These are phyloP conservation scores for Mycosphaerella sp. DNA, from an alignment of 2,329 filamentous ascomycete species.

Conservation along the genomic window DNA sequence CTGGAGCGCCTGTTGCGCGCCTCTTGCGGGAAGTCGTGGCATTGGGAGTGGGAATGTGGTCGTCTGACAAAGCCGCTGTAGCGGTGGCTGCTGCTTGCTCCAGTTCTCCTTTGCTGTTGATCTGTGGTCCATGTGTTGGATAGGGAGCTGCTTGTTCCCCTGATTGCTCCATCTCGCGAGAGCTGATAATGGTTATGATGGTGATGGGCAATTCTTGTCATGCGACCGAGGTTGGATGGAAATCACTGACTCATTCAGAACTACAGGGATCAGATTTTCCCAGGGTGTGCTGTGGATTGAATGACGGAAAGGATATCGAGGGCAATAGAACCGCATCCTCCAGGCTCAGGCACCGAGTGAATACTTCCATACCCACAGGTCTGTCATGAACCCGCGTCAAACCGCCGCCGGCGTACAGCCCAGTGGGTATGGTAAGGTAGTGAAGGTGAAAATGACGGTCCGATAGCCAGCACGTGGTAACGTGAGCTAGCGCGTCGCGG, in stretches of 20 bases:
- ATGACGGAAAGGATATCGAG: too few species aligned
- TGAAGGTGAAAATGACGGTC: too few species aligned
- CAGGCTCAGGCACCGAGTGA: too few species aligned
- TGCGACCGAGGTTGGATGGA: constrained; percentile 2
- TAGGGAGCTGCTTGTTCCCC: not conserved
- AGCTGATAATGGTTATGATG: not conserved
- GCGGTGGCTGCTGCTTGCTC: constrained; percentile 39
- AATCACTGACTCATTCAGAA: not conserved
- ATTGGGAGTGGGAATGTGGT: constrained; percentile 19
- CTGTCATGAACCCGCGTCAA: too few species aligned
- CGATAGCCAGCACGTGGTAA: not conserved
- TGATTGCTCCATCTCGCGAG: constrained; percentile 4
- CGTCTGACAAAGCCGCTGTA: constrained; percentile 20
- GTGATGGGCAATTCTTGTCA: not conserved
- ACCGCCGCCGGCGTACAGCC: too few species aligned
- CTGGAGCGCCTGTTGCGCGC: constrained; percentile 34
- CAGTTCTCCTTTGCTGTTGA: constrained; percentile 32
- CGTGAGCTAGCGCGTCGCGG: not conserved
- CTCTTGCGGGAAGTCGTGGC: constrained; percentile 30
- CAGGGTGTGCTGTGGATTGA: too few species aligned
- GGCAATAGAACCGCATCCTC: too few species aligned
- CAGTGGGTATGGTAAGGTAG: too few species aligned
- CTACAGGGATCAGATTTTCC: too few species aligned
- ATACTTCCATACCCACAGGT: too few species aligned
- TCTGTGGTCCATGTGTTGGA: not conserved